Evolutionary conservation across 78 protist species (phyloP), one percentile per base, ranked within the genome.

Genomic region (Planoprotostelium fungivorum): DNA sequence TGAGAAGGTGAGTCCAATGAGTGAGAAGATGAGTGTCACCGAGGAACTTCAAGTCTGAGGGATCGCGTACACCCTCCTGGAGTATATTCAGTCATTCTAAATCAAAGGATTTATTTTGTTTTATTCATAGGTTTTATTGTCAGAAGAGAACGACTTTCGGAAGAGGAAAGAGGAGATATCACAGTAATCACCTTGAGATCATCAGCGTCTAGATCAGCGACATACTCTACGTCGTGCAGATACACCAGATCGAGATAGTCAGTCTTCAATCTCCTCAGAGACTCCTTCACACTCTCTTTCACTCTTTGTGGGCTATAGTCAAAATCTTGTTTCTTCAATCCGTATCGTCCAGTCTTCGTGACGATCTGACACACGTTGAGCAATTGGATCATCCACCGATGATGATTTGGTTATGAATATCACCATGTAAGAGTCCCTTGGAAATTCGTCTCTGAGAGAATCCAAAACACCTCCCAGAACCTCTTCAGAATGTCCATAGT

Each of bases 161-260:
- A n/a, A n/a, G n/a, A n/a, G n/a, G n/a, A n/a, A n/a, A n/a, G n/a
- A n/a, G n/a, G n/a, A n/a, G n/a, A n/a, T n/a, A n/a, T n/a, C n/a
- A n/a, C n/a, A n/a, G n/a, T n/a, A n/a, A n/a, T n/a, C 73, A 51
- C 73, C 73, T 51, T 51, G 73, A 51, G 73, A 51, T 51, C 73
- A 51, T 25, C 73, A 25, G 5, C 73, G 73, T 51, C 73, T 16
- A 51, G 73, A 51, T 51, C 73, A 51, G 73, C 73, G 73, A 51
- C 73, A 51, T 51, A 51, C 16, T 51, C 73, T 5, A 51, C 73
- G 73, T 51, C 73, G 16, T 51, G 73, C 73, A 51, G 73, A 51
- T 51, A 51, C 31, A 51, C 73, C 31, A 51, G 73, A 51, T 51
- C 73, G 31, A 51, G 16, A 16, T 51, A 51, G 5, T 5, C 5